Base-by-base conservation (phyloP, 2,329 filamentous ascomycete species). In the Ophiocordyceps camponoti-rufipedis region DNA sequence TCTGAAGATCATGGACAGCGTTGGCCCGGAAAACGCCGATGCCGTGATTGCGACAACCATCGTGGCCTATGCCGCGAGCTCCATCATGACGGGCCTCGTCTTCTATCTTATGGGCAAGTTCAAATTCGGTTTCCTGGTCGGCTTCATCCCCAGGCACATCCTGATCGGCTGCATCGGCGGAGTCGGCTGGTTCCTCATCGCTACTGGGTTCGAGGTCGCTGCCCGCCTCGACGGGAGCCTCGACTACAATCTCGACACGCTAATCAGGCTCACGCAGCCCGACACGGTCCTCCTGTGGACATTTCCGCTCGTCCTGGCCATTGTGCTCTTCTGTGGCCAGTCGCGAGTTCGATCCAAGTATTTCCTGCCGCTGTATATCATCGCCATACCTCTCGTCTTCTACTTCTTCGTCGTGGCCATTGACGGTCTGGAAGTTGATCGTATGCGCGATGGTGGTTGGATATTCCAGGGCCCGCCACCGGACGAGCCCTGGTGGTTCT, bases 141-240 rank as follows among this genome's bases (percentile, higher is more conserved):
- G 88, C 48, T 98, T 98, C 65, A 96, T 98, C 54, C 91, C 91
- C 5, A 78, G 91, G 41, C 89, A 94, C 54, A 98, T 98, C 53
- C 67, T 98, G 31, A 94, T 95, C 50, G 91, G 91, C 46, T 98
- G 91, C 57, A 96, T 98, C 52, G 91, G 91, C 41, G 91, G 91
- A 50, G 91, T 98, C 9, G 91, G 91, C 5, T 94, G 87, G 74
- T 98, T 98, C 62, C 70, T 98, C 18, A 70, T 95, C 44, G 78
- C 85, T 44, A 98, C 91, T 7, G 91, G 87, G 23, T 77, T 98
- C 47, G 89, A 96, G 57, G 89, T 98, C 9, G 93, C 88, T 19
- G 89, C 88, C 23, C 78, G 89, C 44, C 69, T 98, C 28, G 80
- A 91, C 38, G 87, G 88, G 14, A 88, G 80, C 53, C 72, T 98